Percentiles rank a stretch among this genome's conserved stretches.
These are phyloP conservation scores for Lunasporangiospora selenospora DNA, from an alignment of 192 early-diverging fungal species.

Conservation along the genomic window DNA sequence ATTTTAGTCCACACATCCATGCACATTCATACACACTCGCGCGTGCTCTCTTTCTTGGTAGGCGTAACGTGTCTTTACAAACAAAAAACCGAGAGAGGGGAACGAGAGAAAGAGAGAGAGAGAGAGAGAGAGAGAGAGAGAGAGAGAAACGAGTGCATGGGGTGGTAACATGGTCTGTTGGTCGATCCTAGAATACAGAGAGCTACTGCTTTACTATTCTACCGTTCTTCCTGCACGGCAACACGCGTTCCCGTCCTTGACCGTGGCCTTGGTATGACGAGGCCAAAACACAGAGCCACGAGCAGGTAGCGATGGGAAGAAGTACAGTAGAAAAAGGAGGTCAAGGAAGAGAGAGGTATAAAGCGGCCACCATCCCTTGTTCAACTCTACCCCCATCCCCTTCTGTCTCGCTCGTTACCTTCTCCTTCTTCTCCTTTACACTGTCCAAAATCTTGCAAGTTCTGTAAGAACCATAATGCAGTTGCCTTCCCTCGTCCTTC, in stretches of 20 bases:
- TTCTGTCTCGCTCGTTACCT: not conserved
- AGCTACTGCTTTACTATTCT: not conserved
- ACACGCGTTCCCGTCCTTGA: no score
- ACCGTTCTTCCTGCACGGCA: not conserved
- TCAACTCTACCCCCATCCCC: no score
- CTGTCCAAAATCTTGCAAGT: not conserved
- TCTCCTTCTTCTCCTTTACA: not conserved
- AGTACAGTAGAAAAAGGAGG: no score
- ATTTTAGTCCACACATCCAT: not conserved
- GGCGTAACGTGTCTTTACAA: not conserved
- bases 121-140: not conserved
- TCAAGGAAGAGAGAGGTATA: no score
- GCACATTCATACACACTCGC: not conserved
- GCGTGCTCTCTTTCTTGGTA: not conserved
- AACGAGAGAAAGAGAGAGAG: not conserved
- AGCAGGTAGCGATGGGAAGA: no score
- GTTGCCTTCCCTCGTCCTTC: slow-evolving; percentile 12
- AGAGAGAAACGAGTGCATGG: not conserved
- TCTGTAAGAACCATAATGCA: no score
- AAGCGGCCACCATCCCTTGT: no score
- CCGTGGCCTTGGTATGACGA: no score
- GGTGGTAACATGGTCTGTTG: not conserved
- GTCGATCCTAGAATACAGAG: slow-evolving; percentile 9
- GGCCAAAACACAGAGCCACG: no score
- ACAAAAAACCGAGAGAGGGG: not conserved